A percentile compares a stretch with the other conserved stretches of the same genome.
These are phyloP conservation scores for Hemileia vastatrix DNA, from an alignment of 1,284 basidiomycete species.

Conservation along the genomic window DNA sequence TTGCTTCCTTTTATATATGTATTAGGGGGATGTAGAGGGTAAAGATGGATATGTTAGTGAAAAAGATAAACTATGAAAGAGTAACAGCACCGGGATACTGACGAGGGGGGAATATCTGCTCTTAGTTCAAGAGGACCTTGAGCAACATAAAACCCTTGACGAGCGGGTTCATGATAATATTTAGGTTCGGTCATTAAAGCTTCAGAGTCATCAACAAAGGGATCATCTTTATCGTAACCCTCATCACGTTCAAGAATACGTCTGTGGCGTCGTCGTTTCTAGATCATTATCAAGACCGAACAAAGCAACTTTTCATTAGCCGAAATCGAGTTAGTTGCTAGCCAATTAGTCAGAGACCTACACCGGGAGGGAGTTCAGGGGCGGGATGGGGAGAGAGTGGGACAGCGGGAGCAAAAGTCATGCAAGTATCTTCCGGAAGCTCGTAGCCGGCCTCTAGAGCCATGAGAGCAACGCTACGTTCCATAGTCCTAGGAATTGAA, in stretches of 20 bases:
- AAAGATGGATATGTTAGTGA: background rate
- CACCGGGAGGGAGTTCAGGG: slow-evolving; percentile 47
- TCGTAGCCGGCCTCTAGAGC: slow-evolving; percentile 19
- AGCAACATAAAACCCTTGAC: slow-evolving; percentile 81
- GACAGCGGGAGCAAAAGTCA: slow-evolving; percentile 20
- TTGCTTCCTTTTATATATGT: no score
- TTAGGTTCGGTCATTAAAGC: slow-evolving; percentile 78
- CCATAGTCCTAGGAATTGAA: background rate
- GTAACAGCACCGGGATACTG: background rate
- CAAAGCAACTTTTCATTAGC: slow-evolving; percentile 51
- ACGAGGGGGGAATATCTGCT: background rate
- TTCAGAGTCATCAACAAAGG: slow-evolving; percentile 96
- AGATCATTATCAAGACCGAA: background rate
- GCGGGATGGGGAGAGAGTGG: slow-evolving; percentile 7
- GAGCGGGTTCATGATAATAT: slow-evolving; percentile 82
- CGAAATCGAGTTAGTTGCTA: slow-evolving; percentile 6
- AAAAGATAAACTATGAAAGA: slow-evolving; percentile 3
- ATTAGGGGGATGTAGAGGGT: no score
- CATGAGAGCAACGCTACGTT: slow-evolving; percentile 16
- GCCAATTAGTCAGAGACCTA: background rate
- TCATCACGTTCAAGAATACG: slow-evolving; percentile 36
- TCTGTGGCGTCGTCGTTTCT: slow-evolving; percentile 46
- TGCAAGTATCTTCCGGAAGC: slow-evolving; percentile 17
- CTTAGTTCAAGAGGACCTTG: slow-evolving; percentile 38
- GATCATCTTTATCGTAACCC: slow-evolving; percentile 75